Evolutionary conservation across 495 filamentous ascomycete genomes (phyloP), one percentile per base, ranked within the genome.

Genomic region (Aspergillus saccharolyticus): DNA sequence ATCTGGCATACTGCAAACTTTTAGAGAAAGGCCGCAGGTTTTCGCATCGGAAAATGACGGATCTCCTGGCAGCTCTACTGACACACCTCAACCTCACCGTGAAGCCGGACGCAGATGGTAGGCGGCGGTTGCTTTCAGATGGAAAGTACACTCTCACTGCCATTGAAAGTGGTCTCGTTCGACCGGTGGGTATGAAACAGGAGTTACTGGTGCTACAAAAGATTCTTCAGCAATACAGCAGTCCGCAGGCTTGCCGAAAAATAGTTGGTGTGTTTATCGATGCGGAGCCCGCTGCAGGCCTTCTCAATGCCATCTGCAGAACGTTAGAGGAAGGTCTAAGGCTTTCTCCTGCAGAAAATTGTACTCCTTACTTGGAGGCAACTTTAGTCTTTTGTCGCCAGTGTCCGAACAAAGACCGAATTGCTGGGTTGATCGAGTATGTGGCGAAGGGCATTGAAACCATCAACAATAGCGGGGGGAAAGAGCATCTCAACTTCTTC

Each of bases 401-500:
- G 43, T 71, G 75, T 43, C 73, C 73, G 16, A 70, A 69, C 24
- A 59, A 71, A 33, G 59, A 53, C 2, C 64, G 73, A 19, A 71
- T 82, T 25, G 57, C 70, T 25, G 65, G 69, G 8, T 61, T 85
- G 54, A 76, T 86, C 18, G 63, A 66, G 42, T 76, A 72, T 52
- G 78, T 84, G 55, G 74, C 83, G 17, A 72, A 75, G 46, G 81
- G 82, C 19, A 74, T 88, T 15, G 73, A 80, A 1, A 78, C 81
- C 18, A 83, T 86, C 59, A 78, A 78, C 24, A 72, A 70, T 22
- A 73, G 72, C 52, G 85, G 82, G 17, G 83, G 84, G 5, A 67
- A 66, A 55, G 84, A 85, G 54, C 83, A 86, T 65, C 67, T 86
- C 12, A 66, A 73, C 1, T 87, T 87, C 63, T 87, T 86, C 70